Conservation (phyloP, 2,329 filamentous ascomycete genomes). For the Hirsutella minnesotensis region DNA sequence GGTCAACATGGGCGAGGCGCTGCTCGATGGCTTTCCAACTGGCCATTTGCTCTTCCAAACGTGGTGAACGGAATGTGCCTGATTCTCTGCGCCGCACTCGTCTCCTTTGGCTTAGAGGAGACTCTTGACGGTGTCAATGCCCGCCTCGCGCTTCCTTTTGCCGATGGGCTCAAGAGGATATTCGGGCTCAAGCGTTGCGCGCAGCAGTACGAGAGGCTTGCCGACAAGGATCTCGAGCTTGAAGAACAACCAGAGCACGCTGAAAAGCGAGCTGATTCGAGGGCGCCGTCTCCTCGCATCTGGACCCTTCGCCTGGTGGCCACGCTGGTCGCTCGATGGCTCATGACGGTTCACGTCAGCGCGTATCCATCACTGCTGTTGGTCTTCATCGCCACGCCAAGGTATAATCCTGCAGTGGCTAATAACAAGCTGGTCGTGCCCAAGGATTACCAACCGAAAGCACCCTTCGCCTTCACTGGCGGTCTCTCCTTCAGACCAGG, state of each 20-base stretch:
- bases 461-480: constrained; percentile 55
- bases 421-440: constrained; percentile 66
- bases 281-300: not conserved
- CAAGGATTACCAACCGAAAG: constrained; percentile 40
- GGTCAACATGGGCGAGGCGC: constrained; percentile 32
- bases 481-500: constrained; percentile 63
- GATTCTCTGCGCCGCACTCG: constrained; percentile 25
- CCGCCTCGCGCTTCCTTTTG: constrained; percentile 25
- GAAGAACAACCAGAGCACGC: not conserved
- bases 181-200: constrained; percentile 14
- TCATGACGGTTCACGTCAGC: constrained; percentile 45
- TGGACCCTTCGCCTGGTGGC: constrained; percentile 25
- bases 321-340: constrained; percentile 36
- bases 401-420: constrained; percentile 29
- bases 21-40: constrained; percentile 29
- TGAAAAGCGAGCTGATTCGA: too few species aligned
- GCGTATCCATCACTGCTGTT: constrained; percentile 49
- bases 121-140: constrained; percentile 38
- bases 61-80: constrained; percentile 38
- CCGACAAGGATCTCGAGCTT: constrained; percentile 4
- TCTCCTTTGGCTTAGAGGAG: constrained; percentile 42
- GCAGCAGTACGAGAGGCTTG: constrained; percentile 12
- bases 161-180: constrained; percentile 4
- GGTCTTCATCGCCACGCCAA: constrained; percentile 54
- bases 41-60: constrained; percentile 43